Percentiles rank a stretch among this genome's conserved stretches.
Conservation (phyloP, 2,329 filamentous ascomycete genomes). For the Shiraia sp. region DNA sequence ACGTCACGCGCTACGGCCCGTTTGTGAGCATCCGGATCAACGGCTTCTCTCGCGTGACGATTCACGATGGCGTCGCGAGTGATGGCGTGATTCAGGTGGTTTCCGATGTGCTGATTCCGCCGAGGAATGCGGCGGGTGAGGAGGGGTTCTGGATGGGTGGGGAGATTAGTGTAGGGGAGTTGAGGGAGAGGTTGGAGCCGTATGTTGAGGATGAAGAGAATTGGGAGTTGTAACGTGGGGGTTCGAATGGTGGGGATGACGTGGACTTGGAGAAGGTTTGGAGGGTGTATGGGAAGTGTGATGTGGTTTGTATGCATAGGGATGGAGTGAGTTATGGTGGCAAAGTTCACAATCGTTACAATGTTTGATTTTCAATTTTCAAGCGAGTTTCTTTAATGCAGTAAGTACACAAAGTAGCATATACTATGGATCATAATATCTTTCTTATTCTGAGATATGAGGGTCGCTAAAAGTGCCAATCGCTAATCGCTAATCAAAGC, state of each 20-base stretch:
- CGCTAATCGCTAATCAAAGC: no score
- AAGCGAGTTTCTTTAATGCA: no score
- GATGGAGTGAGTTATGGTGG: no score
- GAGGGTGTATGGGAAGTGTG: not conserved
- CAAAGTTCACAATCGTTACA: no score
- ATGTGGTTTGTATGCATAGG: no score
- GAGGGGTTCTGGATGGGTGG: conserved; percentile 48
- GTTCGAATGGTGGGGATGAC: not conserved
- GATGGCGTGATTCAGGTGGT: conserved; percentile 86
- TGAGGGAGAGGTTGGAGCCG: conserved; percentile 56
- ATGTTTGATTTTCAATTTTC: no score
- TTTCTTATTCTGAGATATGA: no score
- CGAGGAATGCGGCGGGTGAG: conserved; percentile 55
- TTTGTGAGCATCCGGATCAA: conserved; percentile 77
- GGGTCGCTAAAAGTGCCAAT: no score
- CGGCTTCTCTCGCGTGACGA: conserved; percentile 65
- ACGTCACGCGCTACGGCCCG: conserved; percentile 69
- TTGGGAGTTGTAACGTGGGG: conserved; percentile 32
- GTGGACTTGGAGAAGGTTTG: not conserved
- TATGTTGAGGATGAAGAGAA: conserved; percentile 36
- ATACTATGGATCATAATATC: no score
- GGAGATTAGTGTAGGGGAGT: conserved; percentile 62
- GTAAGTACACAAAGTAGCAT: no score
- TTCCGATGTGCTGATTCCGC: conserved; percentile 73
- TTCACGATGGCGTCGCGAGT: conserved; percentile 71